phyloP scores from a whole-genome alignment of 345 rosid species.

The Murraya paniculata region DNA sequence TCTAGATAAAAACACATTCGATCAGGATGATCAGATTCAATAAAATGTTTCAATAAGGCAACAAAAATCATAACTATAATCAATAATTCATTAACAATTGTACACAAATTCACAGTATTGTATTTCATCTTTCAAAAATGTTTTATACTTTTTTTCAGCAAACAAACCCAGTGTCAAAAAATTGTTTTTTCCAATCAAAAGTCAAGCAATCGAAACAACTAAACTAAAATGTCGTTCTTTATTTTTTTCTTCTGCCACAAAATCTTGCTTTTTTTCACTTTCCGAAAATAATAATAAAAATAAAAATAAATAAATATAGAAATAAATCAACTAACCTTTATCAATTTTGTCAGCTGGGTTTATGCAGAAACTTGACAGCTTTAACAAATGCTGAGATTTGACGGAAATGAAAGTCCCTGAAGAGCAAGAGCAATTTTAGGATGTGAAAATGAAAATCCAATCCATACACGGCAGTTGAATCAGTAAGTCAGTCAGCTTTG shows the following conservation, averaged over 20 bases:
- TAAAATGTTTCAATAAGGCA: background rate
- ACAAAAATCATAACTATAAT: background rate
- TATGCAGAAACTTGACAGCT: background rate
- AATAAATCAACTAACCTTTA: background rate
- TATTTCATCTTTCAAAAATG: background rate
- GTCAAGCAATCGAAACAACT: background rate
- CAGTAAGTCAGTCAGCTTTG: constrained; percentile 17
- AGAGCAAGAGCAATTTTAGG: background rate
- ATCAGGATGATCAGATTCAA: background rate
- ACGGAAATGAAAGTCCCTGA: background rate
- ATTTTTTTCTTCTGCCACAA: background rate
- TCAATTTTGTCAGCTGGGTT: background rate
- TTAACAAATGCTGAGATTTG: background rate
- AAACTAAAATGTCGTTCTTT: background rate
- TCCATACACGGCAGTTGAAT: constrained; percentile 23
- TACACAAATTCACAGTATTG: background rate
- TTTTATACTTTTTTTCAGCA: background rate
- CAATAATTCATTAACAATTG: background rate
- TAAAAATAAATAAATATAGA: background rate
- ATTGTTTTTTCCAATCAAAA: background rate
- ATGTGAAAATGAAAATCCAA: background rate
- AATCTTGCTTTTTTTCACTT: background rate
- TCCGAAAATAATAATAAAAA: background rate
- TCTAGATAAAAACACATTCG: background rate
- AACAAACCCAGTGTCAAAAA: background rate